These are phyloP conservation scores for Scleroderma citrinum DNA, from an alignment of 768 basidiomycete genomes.

Conservation along the genomic window DNA sequence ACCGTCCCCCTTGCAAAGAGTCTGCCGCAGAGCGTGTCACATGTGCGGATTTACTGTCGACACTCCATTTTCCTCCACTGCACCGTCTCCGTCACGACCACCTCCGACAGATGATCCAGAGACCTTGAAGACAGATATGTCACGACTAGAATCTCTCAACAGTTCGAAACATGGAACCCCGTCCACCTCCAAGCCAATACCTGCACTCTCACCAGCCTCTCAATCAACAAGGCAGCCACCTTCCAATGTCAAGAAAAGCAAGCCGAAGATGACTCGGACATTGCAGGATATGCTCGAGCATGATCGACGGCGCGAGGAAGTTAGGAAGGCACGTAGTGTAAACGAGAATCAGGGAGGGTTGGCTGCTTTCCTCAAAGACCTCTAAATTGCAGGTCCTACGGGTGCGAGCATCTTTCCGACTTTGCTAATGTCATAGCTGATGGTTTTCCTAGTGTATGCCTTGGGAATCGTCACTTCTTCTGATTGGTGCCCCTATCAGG, in stretches of 20 bases:
- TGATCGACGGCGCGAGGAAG: constrained; percentile 44
- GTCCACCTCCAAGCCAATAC: neutral
- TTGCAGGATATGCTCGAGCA: constrained; percentile 61
- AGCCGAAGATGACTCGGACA: constrained; percentile 38
- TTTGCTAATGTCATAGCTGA: neutral
- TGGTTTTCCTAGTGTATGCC: neutral
- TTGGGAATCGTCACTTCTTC: no score
- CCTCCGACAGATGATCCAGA: neutral
- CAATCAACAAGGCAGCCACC: neutral
- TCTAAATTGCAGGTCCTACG: constrained; percentile 4
- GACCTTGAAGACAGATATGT: neutral
- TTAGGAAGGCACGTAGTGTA: constrained; percentile 14
- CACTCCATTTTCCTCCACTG: neutral
- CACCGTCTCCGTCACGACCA: neutral
- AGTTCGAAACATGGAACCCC: neutral
- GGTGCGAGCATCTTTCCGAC: neutral
- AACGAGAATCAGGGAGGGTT: constrained; percentile 34
- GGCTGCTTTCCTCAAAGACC: constrained; percentile 41
- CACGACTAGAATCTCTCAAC: neutral
- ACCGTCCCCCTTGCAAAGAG: neutral
- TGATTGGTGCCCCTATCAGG: no score
- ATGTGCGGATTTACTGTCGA: constrained; percentile 14
- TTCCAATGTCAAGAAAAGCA: constrained; percentile 34
- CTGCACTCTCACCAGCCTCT: constrained; percentile 5
- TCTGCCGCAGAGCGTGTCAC: constrained; percentile 14